These are phyloP conservation scores for Endocalyx cinctus DNA, from an alignment of 2,329 filamentous ascomycete species.

Conservation along the genomic window DNA sequence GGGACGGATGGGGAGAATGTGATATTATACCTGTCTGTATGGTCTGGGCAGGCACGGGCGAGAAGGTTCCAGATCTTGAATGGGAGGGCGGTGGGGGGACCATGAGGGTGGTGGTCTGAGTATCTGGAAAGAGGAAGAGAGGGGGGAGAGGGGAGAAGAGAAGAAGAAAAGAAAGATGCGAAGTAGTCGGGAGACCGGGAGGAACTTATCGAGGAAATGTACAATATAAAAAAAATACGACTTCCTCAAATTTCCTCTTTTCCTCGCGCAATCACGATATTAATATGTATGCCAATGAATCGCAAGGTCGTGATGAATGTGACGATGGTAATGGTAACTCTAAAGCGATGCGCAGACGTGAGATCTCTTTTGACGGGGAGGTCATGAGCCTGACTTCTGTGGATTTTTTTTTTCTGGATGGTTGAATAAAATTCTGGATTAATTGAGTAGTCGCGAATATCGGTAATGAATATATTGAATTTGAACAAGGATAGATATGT, in stretches of 20 bases:
- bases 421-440: no score
- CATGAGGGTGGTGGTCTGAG: conserved; percentile 28
- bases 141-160: conserved; percentile 13
- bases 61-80: conserved; percentile 60
- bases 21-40: conserved; percentile 50
- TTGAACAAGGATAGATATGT: no score
- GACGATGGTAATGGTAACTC: no score
- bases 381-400: conserved; percentile 23
- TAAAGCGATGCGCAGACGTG: conserved; percentile 16
- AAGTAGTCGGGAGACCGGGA: no score
- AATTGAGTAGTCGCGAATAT: no score
- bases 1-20: conserved; percentile 54
- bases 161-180: conserved; percentile 9
- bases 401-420: no score
- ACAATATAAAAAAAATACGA: no score
- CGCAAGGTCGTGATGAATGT: conserved; percentile 9
- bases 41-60: conserved; percentile 54
- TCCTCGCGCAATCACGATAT: conserved; percentile 1
- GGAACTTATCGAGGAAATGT: no score
- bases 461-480: no score
- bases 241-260: neutral
- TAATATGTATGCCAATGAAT: conserved; percentile 3
- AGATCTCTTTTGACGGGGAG: conserved; percentile 15
- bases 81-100: conserved; percentile 29
- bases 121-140: conserved; percentile 12